Conservation (phyloP, 2,329 filamentous ascomycete genomes). For the Thielaviopsis cerberus region DNA sequence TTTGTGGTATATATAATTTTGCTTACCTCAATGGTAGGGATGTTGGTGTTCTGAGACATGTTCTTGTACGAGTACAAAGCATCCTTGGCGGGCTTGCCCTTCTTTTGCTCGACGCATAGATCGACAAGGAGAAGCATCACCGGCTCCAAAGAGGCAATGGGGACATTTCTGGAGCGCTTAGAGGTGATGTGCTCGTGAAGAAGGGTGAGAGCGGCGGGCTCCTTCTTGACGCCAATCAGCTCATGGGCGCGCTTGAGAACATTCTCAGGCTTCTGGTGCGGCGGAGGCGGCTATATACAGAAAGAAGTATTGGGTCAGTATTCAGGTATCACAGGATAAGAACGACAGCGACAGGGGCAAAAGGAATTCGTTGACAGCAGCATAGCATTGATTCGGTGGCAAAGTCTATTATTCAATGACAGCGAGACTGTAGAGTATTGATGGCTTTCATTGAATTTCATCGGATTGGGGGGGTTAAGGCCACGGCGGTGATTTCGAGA, state of each 20-base stretch:
- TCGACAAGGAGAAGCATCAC: constrained; percentile 97
- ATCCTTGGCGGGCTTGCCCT: constrained; percentile 96
- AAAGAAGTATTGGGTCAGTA: constrained; percentile 8
- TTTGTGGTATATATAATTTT: background rate
- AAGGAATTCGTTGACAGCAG: background rate
- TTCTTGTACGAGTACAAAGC: constrained; percentile 99
- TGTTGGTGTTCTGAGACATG: constrained; percentile 96
- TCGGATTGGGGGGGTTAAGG: background rate
- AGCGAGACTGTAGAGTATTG: background rate
- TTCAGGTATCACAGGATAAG: background rate
- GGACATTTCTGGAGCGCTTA: constrained; percentile 92
- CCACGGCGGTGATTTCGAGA: background rate
- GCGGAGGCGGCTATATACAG: constrained; percentile 60
- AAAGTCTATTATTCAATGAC: background rate
- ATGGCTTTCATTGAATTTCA: background rate
- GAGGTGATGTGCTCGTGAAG: constrained; percentile 98
- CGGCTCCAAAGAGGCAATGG: constrained; percentile 87
- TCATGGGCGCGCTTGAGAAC: constrained; percentile 96
- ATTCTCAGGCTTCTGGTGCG: constrained; percentile 97
- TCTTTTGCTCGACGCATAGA: constrained; percentile 89
- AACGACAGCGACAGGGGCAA: background rate
- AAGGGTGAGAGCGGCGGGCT: constrained; percentile 75
- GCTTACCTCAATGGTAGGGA: constrained; percentile 73
- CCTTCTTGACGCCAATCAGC: constrained; percentile 93
- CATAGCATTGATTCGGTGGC: background rate